Evolutionary conservation across 1,139 yeast species (phyloP).

Genomic region (Ashbya aceris): DNA sequence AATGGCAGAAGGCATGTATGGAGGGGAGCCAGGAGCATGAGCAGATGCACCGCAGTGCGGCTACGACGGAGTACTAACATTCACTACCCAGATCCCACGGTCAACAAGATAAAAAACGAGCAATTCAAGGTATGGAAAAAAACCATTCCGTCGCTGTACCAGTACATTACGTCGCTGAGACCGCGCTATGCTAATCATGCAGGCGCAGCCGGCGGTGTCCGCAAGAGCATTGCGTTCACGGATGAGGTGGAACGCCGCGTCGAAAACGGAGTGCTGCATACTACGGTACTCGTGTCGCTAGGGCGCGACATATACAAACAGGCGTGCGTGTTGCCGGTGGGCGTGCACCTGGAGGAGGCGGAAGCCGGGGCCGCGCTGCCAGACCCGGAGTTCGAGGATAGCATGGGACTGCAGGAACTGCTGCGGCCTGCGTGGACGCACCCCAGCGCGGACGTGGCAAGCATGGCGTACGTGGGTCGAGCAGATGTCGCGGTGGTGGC

Average conservation of each 20-base stretch:
- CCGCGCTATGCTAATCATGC: constrained; percentile 37
- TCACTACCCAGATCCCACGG: constrained; percentile 13
- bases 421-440: constrained; percentile 23
- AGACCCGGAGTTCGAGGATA: constrained; percentile 21
- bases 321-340: constrained; percentile 23
- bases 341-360: constrained; percentile 11
- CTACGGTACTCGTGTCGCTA: constrained; percentile 24
- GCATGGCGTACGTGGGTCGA: constrained; percentile 20
- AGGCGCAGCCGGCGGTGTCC: constrained; percentile 10
- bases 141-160: constrained; percentile 77
- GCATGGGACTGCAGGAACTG: constrained; percentile 13
- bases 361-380: constrained; percentile 7
- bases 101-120: constrained; percentile 38
- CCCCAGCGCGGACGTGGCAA: constrained; percentile 25
- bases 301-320: constrained; percentile 27
- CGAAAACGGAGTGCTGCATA: constrained; percentile 18
- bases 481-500: constrained; percentile 21
- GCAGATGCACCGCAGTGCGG: too few relatives aligned
- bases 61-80: constrained; percentile 1
- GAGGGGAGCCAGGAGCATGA: too few relatives aligned
- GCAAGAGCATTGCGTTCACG: constrained; percentile 20
- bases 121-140: constrained; percentile 95
- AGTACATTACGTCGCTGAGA: constrained; percentile 52
- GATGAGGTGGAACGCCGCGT: constrained; percentile 23
- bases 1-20: too few relatives aligned